Percentiles rank a stretch among this genome's conserved stretches.
Evolutionary conservation across 2,329 filamentous ascomycete genomes (phyloP).

Genomic region (Fusarium illudens): DNA sequence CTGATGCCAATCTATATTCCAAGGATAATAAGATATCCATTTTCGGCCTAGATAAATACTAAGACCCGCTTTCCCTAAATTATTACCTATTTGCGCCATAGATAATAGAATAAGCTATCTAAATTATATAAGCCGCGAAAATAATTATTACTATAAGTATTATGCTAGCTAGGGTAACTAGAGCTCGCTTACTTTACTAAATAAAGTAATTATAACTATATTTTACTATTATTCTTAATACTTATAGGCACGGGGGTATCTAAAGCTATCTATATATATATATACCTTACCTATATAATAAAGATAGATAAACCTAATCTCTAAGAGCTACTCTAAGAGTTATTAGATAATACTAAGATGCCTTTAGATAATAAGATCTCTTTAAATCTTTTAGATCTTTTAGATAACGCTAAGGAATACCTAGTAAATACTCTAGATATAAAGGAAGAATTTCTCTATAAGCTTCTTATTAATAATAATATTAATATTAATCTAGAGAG

Average conservation of each 20-base stretch:
- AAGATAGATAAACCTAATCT: not conserved
- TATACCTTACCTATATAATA: no score
- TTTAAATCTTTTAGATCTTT: no score
- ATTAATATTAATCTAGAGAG: not conserved
- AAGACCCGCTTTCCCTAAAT: no score
- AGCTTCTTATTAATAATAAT: not conserved
- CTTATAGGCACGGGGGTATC: not conserved
- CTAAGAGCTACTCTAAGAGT: no score
- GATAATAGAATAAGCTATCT: not conserved
- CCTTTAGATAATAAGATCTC: not conserved
- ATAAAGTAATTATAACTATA: not conserved
- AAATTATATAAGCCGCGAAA: not conserved
- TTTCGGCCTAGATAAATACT: no score
- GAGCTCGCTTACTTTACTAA: not conserved
- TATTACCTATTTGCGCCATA: not conserved
- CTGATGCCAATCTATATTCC: no score
- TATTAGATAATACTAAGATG: not conserved
- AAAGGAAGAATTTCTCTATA: not conserved
- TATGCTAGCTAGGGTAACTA: not conserved
- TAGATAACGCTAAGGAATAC: not conserved
- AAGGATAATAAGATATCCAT: no score
- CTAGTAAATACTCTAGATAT: not conserved
- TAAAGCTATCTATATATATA: not conserved
- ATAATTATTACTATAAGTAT: not conserved
- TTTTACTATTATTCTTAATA: not conserved